These are phyloP conservation scores for Conticribra weissflogii DNA, from an alignment of 108 stramenopile species.

Conservation along the genomic window DNA sequence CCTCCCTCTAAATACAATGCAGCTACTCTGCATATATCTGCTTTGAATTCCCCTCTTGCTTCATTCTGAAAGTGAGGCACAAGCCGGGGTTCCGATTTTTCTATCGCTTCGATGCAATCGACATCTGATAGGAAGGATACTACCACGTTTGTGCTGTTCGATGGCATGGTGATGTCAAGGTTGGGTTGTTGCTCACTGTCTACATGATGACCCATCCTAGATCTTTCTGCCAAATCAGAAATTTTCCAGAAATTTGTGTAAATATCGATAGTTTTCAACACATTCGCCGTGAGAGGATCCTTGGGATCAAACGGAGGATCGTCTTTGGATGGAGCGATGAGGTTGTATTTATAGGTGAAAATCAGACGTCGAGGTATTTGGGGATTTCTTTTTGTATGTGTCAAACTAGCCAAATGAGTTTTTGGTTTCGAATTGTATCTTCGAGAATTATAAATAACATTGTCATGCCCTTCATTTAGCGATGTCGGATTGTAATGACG, in stretches of 20 bases:
- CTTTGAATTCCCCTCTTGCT: conserved; percentile 28
- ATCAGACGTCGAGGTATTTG: conserved; percentile 18
- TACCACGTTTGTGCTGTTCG: background rate
- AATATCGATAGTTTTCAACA: conserved; percentile 19
- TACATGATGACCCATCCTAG: background rate
- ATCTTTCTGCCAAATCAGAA: conserved; percentile 2
- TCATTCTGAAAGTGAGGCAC: conserved; percentile 31
- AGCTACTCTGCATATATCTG: conserved; percentile 48
- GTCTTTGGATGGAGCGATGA: conserved; percentile 11
- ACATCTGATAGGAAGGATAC: conserved; percentile 29
- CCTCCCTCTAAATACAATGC: conserved; percentile 42
- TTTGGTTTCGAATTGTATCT: no score
- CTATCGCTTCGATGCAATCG: conserved; percentile 23
- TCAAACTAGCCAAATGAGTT: no score
- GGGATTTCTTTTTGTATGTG: no score
- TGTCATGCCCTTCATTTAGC: no score
- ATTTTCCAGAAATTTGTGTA: conserved; percentile 21
- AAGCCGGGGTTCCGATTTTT: conserved; percentile 33
- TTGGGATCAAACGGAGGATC: conserved; percentile 19
- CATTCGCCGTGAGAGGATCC: conserved; percentile 22
- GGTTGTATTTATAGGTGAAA: conserved; percentile 33
- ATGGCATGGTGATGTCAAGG: no score
- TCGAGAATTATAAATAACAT: no score
- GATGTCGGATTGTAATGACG: no score
- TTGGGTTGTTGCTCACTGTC: background rate